phyloP scores from a whole-genome alignment of 73 alveolate species.

The Paramecium caudatum region DNA sequence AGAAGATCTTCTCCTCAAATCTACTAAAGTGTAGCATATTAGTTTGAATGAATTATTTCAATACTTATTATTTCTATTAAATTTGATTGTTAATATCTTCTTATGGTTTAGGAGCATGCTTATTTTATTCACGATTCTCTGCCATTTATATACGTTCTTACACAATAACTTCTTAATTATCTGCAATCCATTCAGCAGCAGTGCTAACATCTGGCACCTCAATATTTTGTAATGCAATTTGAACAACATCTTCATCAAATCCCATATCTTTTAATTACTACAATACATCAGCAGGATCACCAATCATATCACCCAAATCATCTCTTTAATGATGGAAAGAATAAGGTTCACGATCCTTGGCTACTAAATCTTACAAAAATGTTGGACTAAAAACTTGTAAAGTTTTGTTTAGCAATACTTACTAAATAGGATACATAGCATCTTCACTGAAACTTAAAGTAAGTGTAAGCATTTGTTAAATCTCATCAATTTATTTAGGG shows the following conservation, averaged over 20 bases:
- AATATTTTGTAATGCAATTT: not conserved
- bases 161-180: not conserved
- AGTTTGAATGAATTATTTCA: not conserved
- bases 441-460: constrained; percentile 8
- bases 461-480: not conserved
- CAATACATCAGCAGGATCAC: constrained; percentile 6
- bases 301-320: not conserved
- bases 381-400: not conserved
- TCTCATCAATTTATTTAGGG: constrained; percentile 17
- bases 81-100: not conserved
- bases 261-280: constrained; percentile 15
- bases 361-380: not conserved
- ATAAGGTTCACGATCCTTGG: not conserved
- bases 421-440: not conserved
- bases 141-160: not conserved
- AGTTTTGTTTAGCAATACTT: not conserved
- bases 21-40: constrained; percentile 7
- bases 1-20: constrained; percentile 20
- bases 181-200: not conserved
- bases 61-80: not conserved
- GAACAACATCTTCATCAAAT: not conserved
- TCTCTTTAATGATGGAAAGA: not conserved
- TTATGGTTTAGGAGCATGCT: not conserved
- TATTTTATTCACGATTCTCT: not conserved
- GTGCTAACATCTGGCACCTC: not conserved